Conservation (phyloP, 345 rosid species). For the Moricandia arvensis region DNA sequence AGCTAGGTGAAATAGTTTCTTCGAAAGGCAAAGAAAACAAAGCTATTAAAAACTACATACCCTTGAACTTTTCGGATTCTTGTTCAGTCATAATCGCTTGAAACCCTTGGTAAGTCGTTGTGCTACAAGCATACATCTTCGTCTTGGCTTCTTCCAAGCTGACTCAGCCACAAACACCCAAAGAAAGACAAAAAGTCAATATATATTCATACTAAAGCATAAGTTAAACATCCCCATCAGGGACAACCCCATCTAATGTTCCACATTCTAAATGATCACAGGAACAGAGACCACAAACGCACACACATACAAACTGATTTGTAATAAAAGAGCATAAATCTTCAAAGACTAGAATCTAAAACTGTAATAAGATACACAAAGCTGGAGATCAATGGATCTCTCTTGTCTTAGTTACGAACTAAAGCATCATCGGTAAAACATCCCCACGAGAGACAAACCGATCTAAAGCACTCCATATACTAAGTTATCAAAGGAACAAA, state of each 20-base stretch:
- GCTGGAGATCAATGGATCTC: background rate
- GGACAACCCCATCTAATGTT: background rate
- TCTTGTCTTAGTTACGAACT: background rate
- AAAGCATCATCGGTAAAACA: too few relatives aligned
- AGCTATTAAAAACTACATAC: conserved; percentile 29
- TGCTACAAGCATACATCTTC: conserved; percentile 94
- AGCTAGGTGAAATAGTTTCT: background rate
- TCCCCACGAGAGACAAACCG: background rate
- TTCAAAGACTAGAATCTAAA: background rate
- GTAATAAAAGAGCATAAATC: background rate
- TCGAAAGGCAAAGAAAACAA: background rate
- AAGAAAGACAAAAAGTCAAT: background rate
- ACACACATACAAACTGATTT: background rate
- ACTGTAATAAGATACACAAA: background rate
- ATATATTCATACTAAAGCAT: too few relatives aligned
- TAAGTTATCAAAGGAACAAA: background rate
- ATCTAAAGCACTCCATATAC: background rate
- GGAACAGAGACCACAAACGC: background rate
- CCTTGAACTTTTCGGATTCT: conserved; percentile 72
- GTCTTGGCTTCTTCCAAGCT: conserved; percentile 86
- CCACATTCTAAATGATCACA: background rate
- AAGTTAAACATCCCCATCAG: background rate
- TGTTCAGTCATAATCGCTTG: conserved; percentile 89
- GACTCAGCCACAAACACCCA: conserved; percentile 26
- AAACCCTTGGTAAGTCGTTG: conserved; percentile 90